Conservation (phyloP, 495 filamentous ascomycete genomes). For the Penicillium subrubescens region DNA sequence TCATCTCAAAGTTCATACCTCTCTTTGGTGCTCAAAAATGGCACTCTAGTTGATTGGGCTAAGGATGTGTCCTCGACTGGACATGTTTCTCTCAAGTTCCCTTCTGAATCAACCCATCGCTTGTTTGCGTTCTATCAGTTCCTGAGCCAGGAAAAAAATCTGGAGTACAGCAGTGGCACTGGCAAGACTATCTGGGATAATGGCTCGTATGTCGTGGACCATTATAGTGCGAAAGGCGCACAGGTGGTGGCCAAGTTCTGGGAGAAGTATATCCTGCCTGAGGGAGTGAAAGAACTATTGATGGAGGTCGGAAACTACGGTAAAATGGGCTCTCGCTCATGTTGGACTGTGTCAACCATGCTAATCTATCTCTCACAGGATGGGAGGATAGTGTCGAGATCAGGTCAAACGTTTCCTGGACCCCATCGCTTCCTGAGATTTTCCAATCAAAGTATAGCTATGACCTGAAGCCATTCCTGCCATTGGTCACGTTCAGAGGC, state of each 20-base stretch:
- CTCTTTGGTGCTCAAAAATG: conserved; percentile 17
- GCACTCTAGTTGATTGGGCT: conserved; percentile 19
- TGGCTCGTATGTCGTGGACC: conserved; percentile 53
- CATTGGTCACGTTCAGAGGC: conserved; percentile 26
- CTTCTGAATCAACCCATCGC: conserved; percentile 15
- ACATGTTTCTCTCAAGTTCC: conserved; percentile 16
- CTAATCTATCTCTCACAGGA: conserved; percentile 20
- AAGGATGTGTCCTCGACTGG: conserved; percentile 18
- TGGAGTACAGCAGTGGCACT: conserved; percentile 16
- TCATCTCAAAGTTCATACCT: conserved; percentile 11
- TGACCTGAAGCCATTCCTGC: conserved; percentile 24
- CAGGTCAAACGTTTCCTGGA: conserved; percentile 44
- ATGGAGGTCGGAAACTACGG: conserved; percentile 44
- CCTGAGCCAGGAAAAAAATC: conserved; percentile 31
- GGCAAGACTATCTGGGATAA: conserved; percentile 40
- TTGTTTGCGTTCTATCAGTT: conserved; percentile 44
- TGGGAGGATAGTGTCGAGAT: conserved; percentile 58
- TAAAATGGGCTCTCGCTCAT: conserved; percentile 14
- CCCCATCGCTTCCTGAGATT: conserved; percentile 41
- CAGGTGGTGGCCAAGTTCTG: conserved; percentile 46
- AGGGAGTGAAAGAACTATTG: conserved; percentile 34
- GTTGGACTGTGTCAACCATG: not conserved
- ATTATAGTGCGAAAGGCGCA: conserved; percentile 48
- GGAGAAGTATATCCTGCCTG: conserved; percentile 45
- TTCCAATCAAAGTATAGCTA: conserved; percentile 41